Conservation (phyloP, 805 yeast genomes). For the Tetrapisispora fleetii region DNA sequence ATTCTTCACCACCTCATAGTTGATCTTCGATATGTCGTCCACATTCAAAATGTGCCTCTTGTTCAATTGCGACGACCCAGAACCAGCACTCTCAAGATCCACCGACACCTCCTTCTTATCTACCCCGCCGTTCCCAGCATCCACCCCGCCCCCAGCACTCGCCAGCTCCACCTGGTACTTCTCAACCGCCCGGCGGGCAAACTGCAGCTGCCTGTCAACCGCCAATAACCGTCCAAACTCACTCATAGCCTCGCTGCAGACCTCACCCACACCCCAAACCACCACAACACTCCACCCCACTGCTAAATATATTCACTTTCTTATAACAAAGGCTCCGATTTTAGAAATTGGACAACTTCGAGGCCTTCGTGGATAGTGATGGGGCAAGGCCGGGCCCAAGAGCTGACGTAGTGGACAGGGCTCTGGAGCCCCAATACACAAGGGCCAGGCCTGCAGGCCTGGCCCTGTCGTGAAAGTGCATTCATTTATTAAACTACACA, state of each 20-base stretch:
- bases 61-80: constrained; percentile 3
- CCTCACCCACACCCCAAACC: too few species aligned
- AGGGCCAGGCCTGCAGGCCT: too few species aligned
- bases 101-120: not conserved
- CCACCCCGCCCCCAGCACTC: constrained; percentile 1
- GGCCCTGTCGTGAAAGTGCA: too few species aligned
- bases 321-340: too few species aligned
- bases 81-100: not conserved
- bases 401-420: too few species aligned
- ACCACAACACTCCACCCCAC: not conserved
- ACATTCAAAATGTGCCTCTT: constrained; percentile 26
- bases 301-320: not conserved
- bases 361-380: too few species aligned
- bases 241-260: not conserved
- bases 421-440: not conserved
- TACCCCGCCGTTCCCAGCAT: not conserved
- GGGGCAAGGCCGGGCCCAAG: too few species aligned
- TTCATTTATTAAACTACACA: not conserved
- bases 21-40: constrained; percentile 27
- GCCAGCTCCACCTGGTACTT: constrained; percentile 5
- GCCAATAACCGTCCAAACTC: constrained; percentile 5
- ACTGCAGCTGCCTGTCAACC: constrained; percentile 9
- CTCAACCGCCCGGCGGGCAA: constrained; percentile 7
- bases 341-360: too few species aligned
- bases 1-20: constrained; percentile 27